phyloP scores from a whole-genome alignment of 768 basidiomycete genomes.

The Leccinellum luteum region DNA sequence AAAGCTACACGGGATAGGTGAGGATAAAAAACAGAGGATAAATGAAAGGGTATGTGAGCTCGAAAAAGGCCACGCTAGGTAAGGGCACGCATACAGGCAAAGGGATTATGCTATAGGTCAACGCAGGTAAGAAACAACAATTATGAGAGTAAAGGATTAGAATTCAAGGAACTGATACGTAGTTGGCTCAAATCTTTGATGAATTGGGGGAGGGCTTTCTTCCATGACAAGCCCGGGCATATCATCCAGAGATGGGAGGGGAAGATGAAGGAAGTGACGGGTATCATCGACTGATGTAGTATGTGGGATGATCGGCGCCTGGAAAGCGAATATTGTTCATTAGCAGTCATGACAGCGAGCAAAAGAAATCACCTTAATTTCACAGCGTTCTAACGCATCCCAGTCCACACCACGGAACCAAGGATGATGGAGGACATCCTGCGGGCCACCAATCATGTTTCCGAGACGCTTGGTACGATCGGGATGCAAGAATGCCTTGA shows the following conservation, averaged over 20 bases:
- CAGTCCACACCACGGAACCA: slow-evolving; percentile 98
- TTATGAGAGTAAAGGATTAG: slow-evolving; percentile 34
- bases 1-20: slow-evolving; percentile 27
- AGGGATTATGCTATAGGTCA: slow-evolving; percentile 30
- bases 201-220: slow-evolving; percentile 55
- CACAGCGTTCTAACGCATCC: slow-evolving; percentile 80
- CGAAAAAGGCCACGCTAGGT: background rate
- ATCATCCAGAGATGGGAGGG: slow-evolving; percentile 71
- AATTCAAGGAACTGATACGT: slow-evolving; percentile 77
- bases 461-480: slow-evolving; percentile 91
- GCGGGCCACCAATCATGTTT: slow-evolving; percentile 88
- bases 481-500: slow-evolving; percentile 85
- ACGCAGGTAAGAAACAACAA: slow-evolving; percentile 9
- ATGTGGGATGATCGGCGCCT: slow-evolving; percentile 88
- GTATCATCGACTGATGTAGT: slow-evolving; percentile 80
- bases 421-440: slow-evolving; percentile 86
- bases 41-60: slow-evolving; percentile 11
- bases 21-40: slow-evolving; percentile 1
- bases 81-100: slow-evolving; percentile 7
- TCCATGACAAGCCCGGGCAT: slow-evolving; percentile 75
- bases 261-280: slow-evolving; percentile 80
- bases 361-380: slow-evolving; percentile 66
- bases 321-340: slow-evolving; percentile 9
- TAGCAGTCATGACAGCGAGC: background rate
- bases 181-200: slow-evolving; percentile 64